These are phyloP conservation scores for Sclerotinia trifoliorum DNA, from an alignment of 2,329 filamentous ascomycete species.

Conservation along the genomic window DNA sequence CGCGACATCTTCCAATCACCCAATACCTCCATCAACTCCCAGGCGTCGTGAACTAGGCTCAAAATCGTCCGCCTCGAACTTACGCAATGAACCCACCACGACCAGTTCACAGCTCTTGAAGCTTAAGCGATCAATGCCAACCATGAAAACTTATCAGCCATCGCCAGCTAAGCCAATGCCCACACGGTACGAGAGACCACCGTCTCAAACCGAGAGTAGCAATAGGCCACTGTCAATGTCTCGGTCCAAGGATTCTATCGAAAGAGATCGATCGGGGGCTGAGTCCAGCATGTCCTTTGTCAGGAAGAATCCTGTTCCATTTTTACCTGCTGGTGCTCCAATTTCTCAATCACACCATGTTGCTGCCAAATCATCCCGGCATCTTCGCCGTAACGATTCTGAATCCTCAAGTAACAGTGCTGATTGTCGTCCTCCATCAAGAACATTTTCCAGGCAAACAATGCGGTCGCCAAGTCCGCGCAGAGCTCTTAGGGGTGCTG, in stretches of 20 bases:
- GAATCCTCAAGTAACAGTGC: conserved; percentile 62
- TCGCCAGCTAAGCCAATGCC: conserved; percentile 51
- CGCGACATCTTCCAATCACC: conserved; percentile 54
- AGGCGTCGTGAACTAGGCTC: conserved; percentile 58
- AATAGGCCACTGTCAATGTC: conserved; percentile 51
- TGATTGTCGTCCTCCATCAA: conserved; percentile 57
- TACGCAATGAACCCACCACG: conserved; percentile 61
- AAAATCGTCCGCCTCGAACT: conserved; percentile 53
- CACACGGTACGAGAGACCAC: conserved; percentile 55
- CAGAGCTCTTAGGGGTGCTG: conserved; percentile 47
- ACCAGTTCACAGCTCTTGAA: conserved; percentile 64
- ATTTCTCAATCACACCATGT: conserved; percentile 76
- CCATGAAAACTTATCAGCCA: conserved; percentile 51
- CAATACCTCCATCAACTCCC: conserved; percentile 58
- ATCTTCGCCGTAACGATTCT: conserved; percentile 79
- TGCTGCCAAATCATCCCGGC: conserved; percentile 66
- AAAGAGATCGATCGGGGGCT: conserved; percentile 48
- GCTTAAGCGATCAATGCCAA: conserved; percentile 64
- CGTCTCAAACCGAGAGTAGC: conserved; percentile 54
- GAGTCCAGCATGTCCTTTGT: conserved; percentile 53
- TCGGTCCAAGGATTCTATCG: conserved; percentile 70
- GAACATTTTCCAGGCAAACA: conserved; percentile 56
- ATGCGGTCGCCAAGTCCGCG: conserved; percentile 58
- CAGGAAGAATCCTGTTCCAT: conserved; percentile 66
- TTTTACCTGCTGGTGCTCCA: conserved; percentile 74